Percentiles rank a stretch among this genome's conserved stretches.
Evolutionary conservation across 139 green algal species (phyloP).

Genomic region (Axilococcus clingmanii): DNA sequence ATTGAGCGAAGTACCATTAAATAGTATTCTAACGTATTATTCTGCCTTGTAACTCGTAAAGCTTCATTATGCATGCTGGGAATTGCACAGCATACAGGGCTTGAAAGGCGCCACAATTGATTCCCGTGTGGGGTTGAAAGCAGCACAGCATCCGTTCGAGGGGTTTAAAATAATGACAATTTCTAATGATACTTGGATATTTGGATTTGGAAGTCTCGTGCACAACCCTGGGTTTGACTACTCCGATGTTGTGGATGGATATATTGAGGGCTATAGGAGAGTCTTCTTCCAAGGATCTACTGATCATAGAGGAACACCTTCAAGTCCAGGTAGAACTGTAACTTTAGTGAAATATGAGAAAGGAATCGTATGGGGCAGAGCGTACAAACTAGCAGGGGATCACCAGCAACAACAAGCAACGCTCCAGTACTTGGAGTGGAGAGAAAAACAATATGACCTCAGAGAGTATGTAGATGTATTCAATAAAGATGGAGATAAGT

Average conservation of each 20-base stretch:
- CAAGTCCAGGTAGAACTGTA: slow-evolving; percentile 53
- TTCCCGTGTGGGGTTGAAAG: too few relatives aligned
- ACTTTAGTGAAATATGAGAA: slow-evolving; percentile 34
- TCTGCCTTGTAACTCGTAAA: too few relatives aligned
- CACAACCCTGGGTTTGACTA: slow-evolving; percentile 31
- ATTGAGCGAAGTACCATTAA: too few relatives aligned
- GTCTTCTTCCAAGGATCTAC: slow-evolving; percentile 40
- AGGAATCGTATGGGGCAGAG: slow-evolving; percentile 38
- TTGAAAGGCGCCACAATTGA: too few relatives aligned
- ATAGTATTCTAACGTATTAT: too few relatives aligned
- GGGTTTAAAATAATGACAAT: too few relatives aligned
- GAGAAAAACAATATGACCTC: slow-evolving; percentile 81
- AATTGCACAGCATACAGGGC: too few relatives aligned
- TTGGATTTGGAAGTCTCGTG: slow-evolving; percentile 43
- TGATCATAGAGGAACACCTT: slow-evolving; percentile 27
- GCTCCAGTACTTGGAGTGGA: slow-evolving; percentile 54
- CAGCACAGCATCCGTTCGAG: too few relatives aligned
- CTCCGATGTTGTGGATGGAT: slow-evolving; percentile 16
- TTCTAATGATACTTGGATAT: slow-evolving; percentile 29
- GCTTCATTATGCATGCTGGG: too few relatives aligned
- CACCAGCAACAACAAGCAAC: slow-evolving; percentile 37
- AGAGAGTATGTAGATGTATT: slow-evolving; percentile 36
- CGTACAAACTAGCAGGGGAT: slow-evolving; percentile 34
- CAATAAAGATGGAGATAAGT: background rate
- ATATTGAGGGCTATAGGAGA: slow-evolving; percentile 38